Evolutionary conservation across 139 green algal species (phyloP).

Genomic region (Penium margaritaceum): DNA sequence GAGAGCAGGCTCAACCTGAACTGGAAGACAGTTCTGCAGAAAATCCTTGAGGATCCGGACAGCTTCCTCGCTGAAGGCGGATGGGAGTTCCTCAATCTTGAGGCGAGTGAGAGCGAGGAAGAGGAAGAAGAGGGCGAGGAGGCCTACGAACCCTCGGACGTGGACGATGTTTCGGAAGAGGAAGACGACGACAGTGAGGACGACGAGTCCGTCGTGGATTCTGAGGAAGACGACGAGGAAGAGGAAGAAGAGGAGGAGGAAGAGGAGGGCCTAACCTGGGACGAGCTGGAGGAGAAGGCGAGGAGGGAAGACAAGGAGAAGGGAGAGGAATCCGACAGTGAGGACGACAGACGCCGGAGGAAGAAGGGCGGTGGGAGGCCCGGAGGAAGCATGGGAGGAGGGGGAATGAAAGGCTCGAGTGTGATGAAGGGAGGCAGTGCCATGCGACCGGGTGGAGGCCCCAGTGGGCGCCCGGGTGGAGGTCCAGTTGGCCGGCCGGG

Average conservation of each 20-base stretch:
- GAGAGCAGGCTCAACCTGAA: slow-evolving; percentile 94
- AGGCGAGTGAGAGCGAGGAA: neutral
- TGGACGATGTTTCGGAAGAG: neutral
- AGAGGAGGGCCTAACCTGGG: slow-evolving; percentile 29
- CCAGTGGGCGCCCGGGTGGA: neutral
- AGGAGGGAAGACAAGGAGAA: slow-evolving; percentile 22
- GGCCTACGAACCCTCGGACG: slow-evolving; percentile 31
- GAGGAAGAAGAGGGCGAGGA: neutral
- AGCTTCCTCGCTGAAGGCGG: slow-evolving; percentile 80
- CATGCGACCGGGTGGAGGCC: neutral
- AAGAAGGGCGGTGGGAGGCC: neutral
- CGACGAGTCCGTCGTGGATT: slow-evolving; percentile 37
- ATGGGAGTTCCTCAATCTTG: slow-evolving; percentile 91
- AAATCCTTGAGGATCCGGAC: slow-evolving; percentile 40
- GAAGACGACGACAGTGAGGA: slow-evolving; percentile 13
- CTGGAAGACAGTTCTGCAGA: slow-evolving; percentile 96
- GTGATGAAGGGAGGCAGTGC: neutral
- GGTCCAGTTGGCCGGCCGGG: neutral
- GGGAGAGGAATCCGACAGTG: slow-evolving; percentile 26
- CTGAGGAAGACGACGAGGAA: slow-evolving; percentile 25
- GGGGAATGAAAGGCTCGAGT: too few relatives aligned
- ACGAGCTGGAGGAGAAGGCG: slow-evolving; percentile 30
- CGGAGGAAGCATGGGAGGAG: neutral
- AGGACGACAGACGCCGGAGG: neutral
- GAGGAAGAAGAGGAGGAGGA: slow-evolving; percentile 33